phyloP scores from a whole-genome alignment of 2,329 filamentous ascomycete genomes.

The Hypomyces perniciosus region DNA sequence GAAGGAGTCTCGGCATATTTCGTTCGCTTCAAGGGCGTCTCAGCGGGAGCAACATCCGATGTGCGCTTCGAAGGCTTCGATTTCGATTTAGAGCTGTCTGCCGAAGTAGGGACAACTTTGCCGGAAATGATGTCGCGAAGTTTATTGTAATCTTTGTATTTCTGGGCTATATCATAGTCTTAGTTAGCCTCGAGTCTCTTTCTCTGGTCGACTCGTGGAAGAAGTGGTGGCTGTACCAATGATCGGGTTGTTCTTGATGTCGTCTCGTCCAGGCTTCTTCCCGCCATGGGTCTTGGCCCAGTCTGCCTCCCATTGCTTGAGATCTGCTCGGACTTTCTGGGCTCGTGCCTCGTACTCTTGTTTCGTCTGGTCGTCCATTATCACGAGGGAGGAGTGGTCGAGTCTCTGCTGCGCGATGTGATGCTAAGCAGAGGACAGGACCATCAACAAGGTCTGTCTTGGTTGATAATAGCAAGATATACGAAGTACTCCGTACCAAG shows the following conservation, averaged over 20 bases:
- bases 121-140: conserved; percentile 54
- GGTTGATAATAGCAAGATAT: not conserved
- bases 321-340: conserved; percentile 54
- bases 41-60: conserved; percentile 27
- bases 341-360: conserved; percentile 44
- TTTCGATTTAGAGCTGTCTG: conserved; percentile 29
- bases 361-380: conserved; percentile 43
- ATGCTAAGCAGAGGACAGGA: not conserved
- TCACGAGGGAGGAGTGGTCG: not conserved
- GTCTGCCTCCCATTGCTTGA: conserved; percentile 68
- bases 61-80: conserved; percentile 35
- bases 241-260: conserved; percentile 66
- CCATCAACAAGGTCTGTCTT: not conserved
- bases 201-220: not conserved
- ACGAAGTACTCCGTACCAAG: not conserved
- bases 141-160: conserved; percentile 72
- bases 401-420: not conserved
- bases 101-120: conserved; percentile 39
- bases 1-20: conserved; percentile 44
- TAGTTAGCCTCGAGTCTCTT: not conserved
- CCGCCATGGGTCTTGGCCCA: conserved; percentile 59
- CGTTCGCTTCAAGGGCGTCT: conserved; percentile 48
- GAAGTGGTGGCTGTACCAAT: conserved; percentile 51
- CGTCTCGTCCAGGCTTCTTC: conserved; percentile 63
- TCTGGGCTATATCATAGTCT: conserved; percentile 45